Evolutionary conservation across 176 grass and related monocot species (phyloP), one percentile per base, ranked within the genome.

Genomic region (Zea luxurians): DNA sequence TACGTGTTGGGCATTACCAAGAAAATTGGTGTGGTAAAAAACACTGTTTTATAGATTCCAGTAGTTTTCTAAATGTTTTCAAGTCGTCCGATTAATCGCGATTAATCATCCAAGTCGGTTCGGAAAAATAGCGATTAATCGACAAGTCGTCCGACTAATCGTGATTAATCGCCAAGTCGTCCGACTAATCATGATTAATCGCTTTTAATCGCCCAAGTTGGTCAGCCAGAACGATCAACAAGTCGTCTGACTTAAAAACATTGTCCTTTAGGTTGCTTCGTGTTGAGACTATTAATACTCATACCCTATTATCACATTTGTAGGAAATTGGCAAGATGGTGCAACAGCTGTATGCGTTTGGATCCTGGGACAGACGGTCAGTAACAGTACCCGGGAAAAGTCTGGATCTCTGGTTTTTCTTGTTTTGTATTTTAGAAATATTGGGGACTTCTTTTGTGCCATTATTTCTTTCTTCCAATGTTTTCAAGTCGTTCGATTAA

Each of bases 321-420:
- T 83, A 97, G 94, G 91, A 68, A 93, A 93, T 67, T 97, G 91
- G 94, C 91, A 92, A 90, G 94, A 97, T 88, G 91, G 94, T 81
- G 91, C 91, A 54, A 92, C 94, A 60, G 91, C 91, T 80, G 94
- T 97, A 53, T 93, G 94, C 68, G 76, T 97, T 40, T 97, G 94
- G 94, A 76, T 97, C 53, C 77, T 97, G 70, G 91, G 89, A 77
- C 88, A 97, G 80, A 88, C 10, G 64, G 91, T 97, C 41, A 88
- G 86, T 86, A 80, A 35, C 46, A 71, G 3, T 73, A 61, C 15
- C 53, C 13, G 40, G 4, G 10, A 50, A 11, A 20, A 2, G 68
- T 45, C 72, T 64, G 61, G 10, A 57, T 13, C 36, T 18, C 38
- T n/a, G 45, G 41, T 42, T 79, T 79, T 15, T 63, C 70, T 35